These are phyloP conservation scores for Astrocystis sublimbata DNA, from an alignment of 495 filamentous ascomycete genomes.

Conservation along the genomic window DNA sequence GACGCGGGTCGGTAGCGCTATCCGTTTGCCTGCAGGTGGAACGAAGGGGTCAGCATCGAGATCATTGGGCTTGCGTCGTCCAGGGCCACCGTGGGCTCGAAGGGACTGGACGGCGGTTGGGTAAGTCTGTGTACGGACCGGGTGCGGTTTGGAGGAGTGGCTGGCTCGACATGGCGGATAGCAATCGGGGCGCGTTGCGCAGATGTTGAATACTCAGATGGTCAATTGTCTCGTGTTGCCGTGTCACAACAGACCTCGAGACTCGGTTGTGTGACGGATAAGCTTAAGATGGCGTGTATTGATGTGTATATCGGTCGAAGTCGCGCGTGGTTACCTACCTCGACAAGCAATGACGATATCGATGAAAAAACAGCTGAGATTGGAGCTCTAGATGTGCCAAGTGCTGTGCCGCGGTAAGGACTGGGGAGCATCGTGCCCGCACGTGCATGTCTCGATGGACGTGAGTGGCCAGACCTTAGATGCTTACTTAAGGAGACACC, in stretches of 20 bases:
- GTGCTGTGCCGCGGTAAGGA: background rate
- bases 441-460: slow-evolving; percentile 4
- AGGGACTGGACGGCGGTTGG: background rate
- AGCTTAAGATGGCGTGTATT: background rate
- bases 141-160: slow-evolving; percentile 90
- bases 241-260: background rate
- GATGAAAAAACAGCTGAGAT: slow-evolving; percentile 1
- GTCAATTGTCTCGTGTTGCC: background rate
- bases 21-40: slow-evolving; percentile 76
- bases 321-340: background rate
- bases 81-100: slow-evolving; percentile 5
- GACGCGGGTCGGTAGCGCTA: slow-evolving; percentile 95
- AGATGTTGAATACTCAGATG: background rate
- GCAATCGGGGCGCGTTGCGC: background rate
- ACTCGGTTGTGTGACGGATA: background rate
- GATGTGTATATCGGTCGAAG: too few species aligned
- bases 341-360: slow-evolving; percentile 12
- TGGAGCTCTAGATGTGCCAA: background rate
- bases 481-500: too few species aligned
- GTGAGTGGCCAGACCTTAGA: slow-evolving; percentile 16
- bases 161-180: slow-evolving; percentile 79
- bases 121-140: slow-evolving; percentile 51
- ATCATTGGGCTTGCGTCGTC: background rate
- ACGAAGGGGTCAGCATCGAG: background rate
- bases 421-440: background rate